Conservation (phyloP, 2,329 filamentous ascomycete genomes). For the Spiromastix sp. region DNA sequence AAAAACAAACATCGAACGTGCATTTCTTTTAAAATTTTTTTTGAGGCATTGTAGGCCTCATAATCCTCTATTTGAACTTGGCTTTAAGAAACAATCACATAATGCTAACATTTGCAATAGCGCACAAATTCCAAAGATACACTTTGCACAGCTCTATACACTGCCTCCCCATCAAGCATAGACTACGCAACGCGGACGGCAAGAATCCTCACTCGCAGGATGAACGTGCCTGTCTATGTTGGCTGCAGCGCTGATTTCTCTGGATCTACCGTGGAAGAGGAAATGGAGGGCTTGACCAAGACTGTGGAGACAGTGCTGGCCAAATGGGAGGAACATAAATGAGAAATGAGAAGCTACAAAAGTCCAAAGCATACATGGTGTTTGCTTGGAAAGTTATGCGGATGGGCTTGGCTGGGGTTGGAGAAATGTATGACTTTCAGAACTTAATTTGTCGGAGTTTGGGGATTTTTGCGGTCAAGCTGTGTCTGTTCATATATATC, state of each 20-base stretch:
- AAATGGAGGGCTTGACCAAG: slow-evolving; percentile 76
- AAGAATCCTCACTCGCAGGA: slow-evolving; percentile 66
- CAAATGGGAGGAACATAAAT: slow-evolving; percentile 26
- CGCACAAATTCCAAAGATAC: slow-evolving; percentile 39
- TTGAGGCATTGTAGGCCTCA: too few species aligned
- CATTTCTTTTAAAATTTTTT: too few species aligned
- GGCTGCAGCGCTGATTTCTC: slow-evolving; percentile 76
- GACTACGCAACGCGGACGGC: slow-evolving; percentile 83
- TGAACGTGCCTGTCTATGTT: slow-evolving; percentile 72
- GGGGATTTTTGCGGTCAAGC: too few species aligned
- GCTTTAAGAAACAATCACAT: too few species aligned
- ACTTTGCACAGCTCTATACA: slow-evolving; percentile 67
- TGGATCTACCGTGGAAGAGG: slow-evolving; percentile 79
- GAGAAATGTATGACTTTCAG: too few species aligned
- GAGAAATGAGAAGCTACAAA: not conserved
- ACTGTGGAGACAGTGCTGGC: slow-evolving; percentile 60
- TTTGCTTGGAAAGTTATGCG: too few species aligned
- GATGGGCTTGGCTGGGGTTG: too few species aligned
- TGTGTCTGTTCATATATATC: too few species aligned
- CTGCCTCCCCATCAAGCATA: slow-evolving; percentile 58
- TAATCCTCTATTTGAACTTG: too few species aligned
- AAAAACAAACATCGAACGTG: too few species aligned
- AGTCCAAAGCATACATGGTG: too few species aligned
- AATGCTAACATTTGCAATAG: slow-evolving; percentile 16
- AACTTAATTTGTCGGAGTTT: too few species aligned